Evolutionary conservation across 371 early-diverging fungal genomes (phyloP).

Genomic region (Zopfochytrium polystomum): DNA sequence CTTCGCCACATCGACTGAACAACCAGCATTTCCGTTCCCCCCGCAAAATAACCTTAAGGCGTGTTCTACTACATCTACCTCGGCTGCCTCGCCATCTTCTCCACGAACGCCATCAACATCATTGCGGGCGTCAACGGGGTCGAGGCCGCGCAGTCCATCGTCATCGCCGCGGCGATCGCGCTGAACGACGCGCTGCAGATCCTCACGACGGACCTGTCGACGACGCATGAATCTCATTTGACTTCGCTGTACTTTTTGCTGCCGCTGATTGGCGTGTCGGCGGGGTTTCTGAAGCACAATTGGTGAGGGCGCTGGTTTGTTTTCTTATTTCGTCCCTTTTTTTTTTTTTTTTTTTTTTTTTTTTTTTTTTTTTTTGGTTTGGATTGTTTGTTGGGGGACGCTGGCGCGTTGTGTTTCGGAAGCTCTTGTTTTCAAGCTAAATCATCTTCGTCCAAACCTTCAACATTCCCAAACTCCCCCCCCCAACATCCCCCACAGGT

Average conservation of each 20-base stretch:
- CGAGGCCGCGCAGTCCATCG: conserved; percentile 88
- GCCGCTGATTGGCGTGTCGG: conserved; percentile 84
- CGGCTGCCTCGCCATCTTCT: conserved; percentile 83
- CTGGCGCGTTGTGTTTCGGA: too few species aligned
- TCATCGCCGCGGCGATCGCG: conserved; percentile 83
- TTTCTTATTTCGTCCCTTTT: conserved; percentile 1
- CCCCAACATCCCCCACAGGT: too few species aligned
- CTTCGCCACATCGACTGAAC: background rate
- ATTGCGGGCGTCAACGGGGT: conserved; percentile 98
- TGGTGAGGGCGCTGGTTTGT: conserved; percentile 53
- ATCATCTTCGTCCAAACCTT: too few species aligned
- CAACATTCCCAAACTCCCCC: too few species aligned
- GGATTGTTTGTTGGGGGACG: too few species aligned
- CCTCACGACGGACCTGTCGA: conserved; percentile 20
- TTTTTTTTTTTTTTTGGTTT: too few species aligned
- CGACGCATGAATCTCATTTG: conserved; percentile 67
- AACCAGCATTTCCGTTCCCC: background rate
- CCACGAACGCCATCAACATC: conserved; percentile 97
- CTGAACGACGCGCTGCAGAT: conserved; percentile 69
- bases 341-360: background rate
- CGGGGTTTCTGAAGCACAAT: conserved; percentile 77
- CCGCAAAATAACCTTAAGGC: conserved; percentile 49
- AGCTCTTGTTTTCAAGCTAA: too few species aligned
- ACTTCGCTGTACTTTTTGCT: conserved; percentile 84
- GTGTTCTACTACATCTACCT: conserved; percentile 90